Conservation (phyloP, 2,329 filamentous ascomycete genomes). For the Fulvia fulva region DNA sequence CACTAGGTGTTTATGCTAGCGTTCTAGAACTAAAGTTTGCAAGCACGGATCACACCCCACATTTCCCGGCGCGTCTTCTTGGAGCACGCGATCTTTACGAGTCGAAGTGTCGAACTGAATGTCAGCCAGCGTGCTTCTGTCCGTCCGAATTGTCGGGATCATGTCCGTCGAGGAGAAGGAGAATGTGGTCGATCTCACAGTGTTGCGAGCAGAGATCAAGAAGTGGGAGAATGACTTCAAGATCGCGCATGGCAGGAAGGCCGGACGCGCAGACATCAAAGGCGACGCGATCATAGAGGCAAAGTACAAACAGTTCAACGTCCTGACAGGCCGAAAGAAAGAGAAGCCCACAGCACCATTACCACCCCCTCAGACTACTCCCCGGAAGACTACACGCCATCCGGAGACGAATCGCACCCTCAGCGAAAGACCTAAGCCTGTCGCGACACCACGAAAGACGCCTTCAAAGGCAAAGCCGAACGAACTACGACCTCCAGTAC, state of each 20-base stretch:
- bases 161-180: constrained; percentile 17
- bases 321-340: constrained; percentile 27
- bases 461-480: constrained; percentile 14
- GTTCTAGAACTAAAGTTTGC: too few relatives aligned
- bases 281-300: constrained; percentile 66
- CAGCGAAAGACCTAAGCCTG: constrained; percentile 16
- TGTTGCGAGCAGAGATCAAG: constrained; percentile 67
- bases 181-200: constrained; percentile 6
- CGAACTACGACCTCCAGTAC: background rate
- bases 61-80: background rate
- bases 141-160: background rate
- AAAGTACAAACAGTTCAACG: background rate
- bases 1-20: too few relatives aligned
- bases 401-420: constrained; percentile 6
- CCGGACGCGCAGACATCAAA: constrained; percentile 72
- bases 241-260: constrained; percentile 59
- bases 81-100: background rate
- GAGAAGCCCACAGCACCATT: constrained; percentile 50
- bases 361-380: constrained; percentile 41
- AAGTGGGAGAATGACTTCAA: constrained; percentile 69
- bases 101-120: background rate
- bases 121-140: background rate
- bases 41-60: background rate
- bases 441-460: constrained; percentile 19
- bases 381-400: constrained; percentile 20